Evolutionary conservation across 176 grass and related monocot species (phyloP).

Genomic region (Aegilops bicornis): DNA sequence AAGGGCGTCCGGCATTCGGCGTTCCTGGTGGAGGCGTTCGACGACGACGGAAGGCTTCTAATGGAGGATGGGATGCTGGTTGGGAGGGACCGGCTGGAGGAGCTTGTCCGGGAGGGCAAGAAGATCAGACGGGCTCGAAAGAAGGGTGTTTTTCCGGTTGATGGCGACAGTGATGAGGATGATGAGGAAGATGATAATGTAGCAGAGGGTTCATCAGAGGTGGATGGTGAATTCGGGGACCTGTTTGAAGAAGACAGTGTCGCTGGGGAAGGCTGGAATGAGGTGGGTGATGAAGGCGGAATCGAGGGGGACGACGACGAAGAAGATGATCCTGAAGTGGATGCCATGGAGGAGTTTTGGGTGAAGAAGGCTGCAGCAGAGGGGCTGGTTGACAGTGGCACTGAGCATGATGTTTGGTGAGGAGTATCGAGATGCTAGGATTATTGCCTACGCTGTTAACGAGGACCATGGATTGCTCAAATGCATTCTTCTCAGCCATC

Average conservation of each 20-base stretch:
- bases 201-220: background rate
- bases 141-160: background rate
- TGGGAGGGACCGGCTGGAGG: constrained; percentile 12
- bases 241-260: background rate
- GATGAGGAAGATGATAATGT: background rate
- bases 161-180: background rate
- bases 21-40: constrained; percentile 4
- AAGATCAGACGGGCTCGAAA: background rate
- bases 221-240: background rate
- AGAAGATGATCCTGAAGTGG: constrained; percentile 29
- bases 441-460: background rate
- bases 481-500: background rate
- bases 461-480: background rate
- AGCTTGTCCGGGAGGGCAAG: constrained; percentile 14
- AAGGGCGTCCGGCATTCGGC: constrained; percentile 11
- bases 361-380: constrained; percentile 61
- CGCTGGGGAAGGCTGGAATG: constrained; percentile 68
- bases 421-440: background rate
- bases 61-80: background rate
- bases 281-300: constrained; percentile 29
- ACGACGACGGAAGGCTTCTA: background rate
- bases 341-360: constrained; percentile 75
- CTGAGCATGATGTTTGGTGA: constrained; percentile 73
- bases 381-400: constrained; percentile 45
- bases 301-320: background rate